phyloP scores from a whole-genome alignment of 2,329 filamentous ascomycete species.

The Fusarium sp. region DNA sequence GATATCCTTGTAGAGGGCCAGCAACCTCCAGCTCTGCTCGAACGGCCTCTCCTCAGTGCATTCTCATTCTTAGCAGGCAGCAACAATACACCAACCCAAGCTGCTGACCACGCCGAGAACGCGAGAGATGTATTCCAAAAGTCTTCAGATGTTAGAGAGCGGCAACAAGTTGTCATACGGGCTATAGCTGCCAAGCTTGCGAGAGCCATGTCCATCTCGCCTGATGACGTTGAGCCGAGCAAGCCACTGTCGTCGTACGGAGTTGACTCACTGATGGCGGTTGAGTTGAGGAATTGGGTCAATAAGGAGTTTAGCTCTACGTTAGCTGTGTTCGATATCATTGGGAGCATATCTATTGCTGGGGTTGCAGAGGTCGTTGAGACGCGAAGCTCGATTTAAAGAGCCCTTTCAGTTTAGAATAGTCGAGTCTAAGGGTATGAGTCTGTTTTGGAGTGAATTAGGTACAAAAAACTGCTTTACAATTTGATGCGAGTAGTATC shows the following conservation, averaged over 20 bases:
- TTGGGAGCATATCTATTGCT: too few relatives aligned
- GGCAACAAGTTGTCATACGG: conserved; percentile 1
- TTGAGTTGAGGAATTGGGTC: too few relatives aligned
- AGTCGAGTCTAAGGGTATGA: too few relatives aligned
- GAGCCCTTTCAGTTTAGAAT: too few relatives aligned
- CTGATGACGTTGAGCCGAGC: conserved; percentile 34
- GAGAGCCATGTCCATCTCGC: conserved; percentile 45
- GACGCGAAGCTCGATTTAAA: too few relatives aligned
- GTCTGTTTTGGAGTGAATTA: too few relatives aligned
- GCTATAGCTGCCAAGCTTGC: conserved; percentile 46
- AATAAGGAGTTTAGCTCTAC: too few relatives aligned
- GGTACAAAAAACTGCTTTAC: too few relatives aligned
- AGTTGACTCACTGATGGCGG: too few relatives aligned
- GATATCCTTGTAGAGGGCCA: background rate
- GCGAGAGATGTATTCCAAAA: conserved; percentile 38
- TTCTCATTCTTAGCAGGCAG: background rate
- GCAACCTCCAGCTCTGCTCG: background rate
- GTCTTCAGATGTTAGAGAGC: background rate
- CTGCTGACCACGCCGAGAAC: rapidly evolving
- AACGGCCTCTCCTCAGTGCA: background rate
- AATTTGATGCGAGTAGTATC: too few relatives aligned
- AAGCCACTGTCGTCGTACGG: conserved; percentile 32
- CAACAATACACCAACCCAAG: rapidly evolving
- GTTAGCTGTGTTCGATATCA: too few relatives aligned
- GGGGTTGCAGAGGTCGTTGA: too few relatives aligned